phyloP scores from a whole-genome alignment of 768 basidiomycete species.

The Panaeolus cyanescens region DNA sequence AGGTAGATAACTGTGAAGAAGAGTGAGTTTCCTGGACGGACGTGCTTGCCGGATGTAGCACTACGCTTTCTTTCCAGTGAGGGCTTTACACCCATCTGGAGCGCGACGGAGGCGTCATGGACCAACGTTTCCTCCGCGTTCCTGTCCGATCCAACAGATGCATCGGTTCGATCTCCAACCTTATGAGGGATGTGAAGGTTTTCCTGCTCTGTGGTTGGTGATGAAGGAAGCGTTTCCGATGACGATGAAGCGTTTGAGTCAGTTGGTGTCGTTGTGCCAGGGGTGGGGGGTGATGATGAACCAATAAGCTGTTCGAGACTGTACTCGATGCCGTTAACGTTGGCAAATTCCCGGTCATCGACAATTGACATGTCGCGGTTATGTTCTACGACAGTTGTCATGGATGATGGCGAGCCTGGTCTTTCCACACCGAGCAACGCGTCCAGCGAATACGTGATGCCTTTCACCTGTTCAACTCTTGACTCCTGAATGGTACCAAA shows the following conservation, averaged over 20 bases:
- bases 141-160: conserved; percentile 65
- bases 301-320: conserved; percentile 91
- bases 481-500: conserved; percentile 82
- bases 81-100: conserved; percentile 61
- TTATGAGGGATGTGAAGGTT: conserved; percentile 42
- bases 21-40: conserved; percentile 78
- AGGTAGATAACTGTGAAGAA: conserved; percentile 97
- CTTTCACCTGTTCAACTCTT: conserved; percentile 95
- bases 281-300: conserved; percentile 39
- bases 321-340: conserved; percentile 97
- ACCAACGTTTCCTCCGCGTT: conserved; percentile 56
- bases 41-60: conserved; percentile 42
- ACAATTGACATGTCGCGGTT: conserved; percentile 62
- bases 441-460: conserved; percentile 94
- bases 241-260: conserved; percentile 16
- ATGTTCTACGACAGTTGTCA: conserved; percentile 28
- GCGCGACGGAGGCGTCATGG: conserved; percentile 72
- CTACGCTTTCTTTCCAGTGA: conserved; percentile 27
- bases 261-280: conserved; percentile 38
- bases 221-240: conserved; percentile 12
- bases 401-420: conserved; percentile 44
- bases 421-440: conserved; percentile 83
- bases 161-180: conserved; percentile 71
- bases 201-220: conserved; percentile 13
- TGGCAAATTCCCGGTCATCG: conserved; percentile 88